Evolutionary conservation across 768 basidiomycete species (phyloP).

Genomic region (Phlebiopsis flavidoalba): DNA sequence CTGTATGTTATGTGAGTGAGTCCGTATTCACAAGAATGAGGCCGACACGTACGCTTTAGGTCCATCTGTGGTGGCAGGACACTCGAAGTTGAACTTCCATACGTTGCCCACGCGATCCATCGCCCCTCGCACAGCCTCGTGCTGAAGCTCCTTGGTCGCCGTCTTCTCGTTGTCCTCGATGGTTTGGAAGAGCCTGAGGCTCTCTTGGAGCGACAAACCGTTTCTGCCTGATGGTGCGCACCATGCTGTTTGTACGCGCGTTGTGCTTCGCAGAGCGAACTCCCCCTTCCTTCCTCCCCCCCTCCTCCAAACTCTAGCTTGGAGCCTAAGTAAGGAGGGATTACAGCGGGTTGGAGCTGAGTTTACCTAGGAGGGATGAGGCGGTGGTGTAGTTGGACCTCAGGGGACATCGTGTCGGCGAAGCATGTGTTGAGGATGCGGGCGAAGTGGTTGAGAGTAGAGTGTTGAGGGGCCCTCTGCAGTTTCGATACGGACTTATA

Average conservation of each 20-base stretch:
- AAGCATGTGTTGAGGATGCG: neutral
- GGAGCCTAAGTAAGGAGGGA: too few species aligned
- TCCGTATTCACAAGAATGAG: neutral
- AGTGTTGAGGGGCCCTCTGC: neutral
- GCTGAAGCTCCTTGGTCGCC: conserved; percentile 11
- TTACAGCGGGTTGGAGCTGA: neutral
- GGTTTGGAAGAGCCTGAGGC: conserved; percentile 11
- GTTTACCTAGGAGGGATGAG: neutral
- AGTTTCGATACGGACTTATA: neutral
- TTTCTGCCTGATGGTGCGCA: conserved; percentile 1
- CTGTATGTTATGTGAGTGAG: neutral
- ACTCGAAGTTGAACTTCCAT: neutral
- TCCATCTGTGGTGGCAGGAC: neutral
- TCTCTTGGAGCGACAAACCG: conserved; percentile 8
- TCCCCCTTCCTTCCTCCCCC: too few species aligned
- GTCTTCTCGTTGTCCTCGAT: conserved; percentile 12
- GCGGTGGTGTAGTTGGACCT: neutral
- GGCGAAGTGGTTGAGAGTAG: neutral
- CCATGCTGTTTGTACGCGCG: neutral
- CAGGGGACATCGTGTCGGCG: neutral
- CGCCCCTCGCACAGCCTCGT: neutral
- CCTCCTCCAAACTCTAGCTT: too few species aligned
- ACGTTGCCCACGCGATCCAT: neutral
- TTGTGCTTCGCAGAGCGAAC: conserved; percentile 7
- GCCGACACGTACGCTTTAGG: neutral